These are phyloP conservation scores for Cornus florida DNA, from an alignment of 148 eudicot genomes.

Conservation along the genomic window DNA sequence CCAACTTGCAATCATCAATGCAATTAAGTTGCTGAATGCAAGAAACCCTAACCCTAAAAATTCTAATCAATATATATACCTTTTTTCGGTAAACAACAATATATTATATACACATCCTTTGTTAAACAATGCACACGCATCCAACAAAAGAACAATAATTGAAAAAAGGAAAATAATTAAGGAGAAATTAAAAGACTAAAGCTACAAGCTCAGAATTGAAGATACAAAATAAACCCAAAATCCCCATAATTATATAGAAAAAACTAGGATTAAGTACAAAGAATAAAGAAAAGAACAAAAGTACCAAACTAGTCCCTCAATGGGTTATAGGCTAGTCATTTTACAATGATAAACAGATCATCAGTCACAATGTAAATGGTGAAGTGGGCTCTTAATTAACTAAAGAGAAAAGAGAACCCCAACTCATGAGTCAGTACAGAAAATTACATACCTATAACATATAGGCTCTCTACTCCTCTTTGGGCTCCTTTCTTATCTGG, in stretches of 20 bases:
- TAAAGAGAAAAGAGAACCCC: conserved; percentile 7
- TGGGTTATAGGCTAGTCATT: background rate
- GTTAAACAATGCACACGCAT: background rate
- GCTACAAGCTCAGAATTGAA: background rate
- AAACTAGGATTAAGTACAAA: conserved; percentile 6
- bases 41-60: conserved; percentile 17
- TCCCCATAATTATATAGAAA: background rate
- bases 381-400: background rate
- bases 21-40: background rate
- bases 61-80: no score
- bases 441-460: conserved; percentile 12
- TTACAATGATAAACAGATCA: conserved; percentile 2
- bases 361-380: background rate
- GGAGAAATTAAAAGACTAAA: background rate
- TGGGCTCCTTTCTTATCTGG: conserved; percentile 46
- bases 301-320: conserved; percentile 1
- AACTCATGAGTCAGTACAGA: conserved; percentile 10
- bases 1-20: background rate
- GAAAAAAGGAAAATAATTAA: background rate
- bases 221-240: conserved; percentile 4
- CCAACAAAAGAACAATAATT: conserved; percentile 1
- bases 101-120: background rate
- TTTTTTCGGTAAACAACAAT: no score
- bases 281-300: background rate
- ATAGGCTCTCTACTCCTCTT: conserved; percentile 23